Base-by-base conservation (phyloP, 768 basidiomycete genomes). In the Russula olivacea region DNA sequence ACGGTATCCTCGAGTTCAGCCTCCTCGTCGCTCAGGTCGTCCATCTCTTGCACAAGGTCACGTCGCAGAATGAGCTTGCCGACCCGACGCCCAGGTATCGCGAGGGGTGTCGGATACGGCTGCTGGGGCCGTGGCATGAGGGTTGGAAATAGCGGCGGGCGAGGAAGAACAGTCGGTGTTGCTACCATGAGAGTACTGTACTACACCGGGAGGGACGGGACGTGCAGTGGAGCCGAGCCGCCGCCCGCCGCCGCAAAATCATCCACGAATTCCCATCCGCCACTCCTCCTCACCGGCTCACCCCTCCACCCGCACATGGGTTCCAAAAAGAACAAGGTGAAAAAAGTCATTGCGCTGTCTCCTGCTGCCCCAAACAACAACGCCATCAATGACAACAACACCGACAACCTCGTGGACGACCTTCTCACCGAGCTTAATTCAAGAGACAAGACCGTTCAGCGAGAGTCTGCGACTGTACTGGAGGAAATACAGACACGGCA, bases 11-110 rank as follows among this genome's bases (percentile, higher is more conserved):
- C 90, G n/a, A 92, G 71, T 68, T 91, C 88, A 56, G 78, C 82
- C 74, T 92, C 91, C 71, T 92, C 91, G 61, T 92, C 91, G 62
- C 88, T 91, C 64, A 93, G 74, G 69, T 93, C 89, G 53, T 90
- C 88, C 79, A 89, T 87, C 72, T 93, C 89, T 45, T 83, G 81
- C 64, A 83, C 80, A 34, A 91, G 71, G 72, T 92, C 86, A 25
- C 91, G 82, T 47, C 80, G 77, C 36, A 80, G 78, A 68, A 84
- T 86, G 67, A 90, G 73, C 49, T 82, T 79, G 2, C 80, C 81
- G 67, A 85, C 81, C 2, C 76, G 76, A 55, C 81, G 80, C 43
- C 81, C 76, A 53, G 72, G 77, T 43, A 72, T 73, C 3, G 83
- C 78, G 5, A 86, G 71, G 14, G 89, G 89, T 0, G 78, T 73